Percentiles rank a stretch among this genome's conserved stretches.
Evolutionary conservation across 2,329 filamentous ascomycete genomes (phyloP).

Genomic region (Leptographium lundbergii): DNA sequence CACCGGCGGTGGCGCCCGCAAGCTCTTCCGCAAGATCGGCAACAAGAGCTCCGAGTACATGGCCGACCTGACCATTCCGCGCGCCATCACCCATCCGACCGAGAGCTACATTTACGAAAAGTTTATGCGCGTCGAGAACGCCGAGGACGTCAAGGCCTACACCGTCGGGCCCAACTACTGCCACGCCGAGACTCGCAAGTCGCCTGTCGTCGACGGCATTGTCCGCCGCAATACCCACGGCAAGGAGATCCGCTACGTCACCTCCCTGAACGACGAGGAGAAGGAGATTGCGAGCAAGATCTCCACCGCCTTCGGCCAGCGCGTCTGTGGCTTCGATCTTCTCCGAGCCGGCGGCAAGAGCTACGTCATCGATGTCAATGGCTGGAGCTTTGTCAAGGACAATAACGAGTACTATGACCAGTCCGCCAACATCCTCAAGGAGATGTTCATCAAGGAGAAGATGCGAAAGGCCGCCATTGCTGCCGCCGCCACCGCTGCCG

Average conservation of each 20-base stretch:
- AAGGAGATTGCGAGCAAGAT: slow-evolving; percentile 81
- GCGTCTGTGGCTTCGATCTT: slow-evolving; percentile 92
- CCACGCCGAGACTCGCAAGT: slow-evolving; percentile 94
- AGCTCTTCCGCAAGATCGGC: slow-evolving; percentile 91
- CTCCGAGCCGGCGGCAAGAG: slow-evolving; percentile 79
- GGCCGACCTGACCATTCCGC: slow-evolving; percentile 59
- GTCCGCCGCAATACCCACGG: slow-evolving; percentile 94
- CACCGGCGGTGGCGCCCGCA: slow-evolving; percentile 75
- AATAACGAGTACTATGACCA: slow-evolving; percentile 98
- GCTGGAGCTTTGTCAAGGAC: slow-evolving; percentile 99
- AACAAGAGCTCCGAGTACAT: slow-evolving; percentile 98
- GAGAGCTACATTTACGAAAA: slow-evolving; percentile 95
- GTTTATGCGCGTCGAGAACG: slow-evolving; percentile 92
- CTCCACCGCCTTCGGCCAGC: slow-evolving; percentile 80
- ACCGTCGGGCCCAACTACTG: slow-evolving; percentile 89
- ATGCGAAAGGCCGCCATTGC: slow-evolving; percentile 29
- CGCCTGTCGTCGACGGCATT: slow-evolving; percentile 89
- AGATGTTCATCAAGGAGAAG: slow-evolving; percentile 78
- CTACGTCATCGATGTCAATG: slow-evolving; percentile 97
- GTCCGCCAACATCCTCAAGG: slow-evolving; percentile 71
- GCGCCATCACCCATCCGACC: slow-evolving; percentile 66
- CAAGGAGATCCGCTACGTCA: slow-evolving; percentile 94
- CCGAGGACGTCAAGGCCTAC: slow-evolving; percentile 97
- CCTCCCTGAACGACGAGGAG: slow-evolving; percentile 68
- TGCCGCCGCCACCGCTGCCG: slow-evolving; percentile 9